phyloP scores from a whole-genome alignment of 495 filamentous ascomycete genomes.

The Penicillium parvum region DNA sequence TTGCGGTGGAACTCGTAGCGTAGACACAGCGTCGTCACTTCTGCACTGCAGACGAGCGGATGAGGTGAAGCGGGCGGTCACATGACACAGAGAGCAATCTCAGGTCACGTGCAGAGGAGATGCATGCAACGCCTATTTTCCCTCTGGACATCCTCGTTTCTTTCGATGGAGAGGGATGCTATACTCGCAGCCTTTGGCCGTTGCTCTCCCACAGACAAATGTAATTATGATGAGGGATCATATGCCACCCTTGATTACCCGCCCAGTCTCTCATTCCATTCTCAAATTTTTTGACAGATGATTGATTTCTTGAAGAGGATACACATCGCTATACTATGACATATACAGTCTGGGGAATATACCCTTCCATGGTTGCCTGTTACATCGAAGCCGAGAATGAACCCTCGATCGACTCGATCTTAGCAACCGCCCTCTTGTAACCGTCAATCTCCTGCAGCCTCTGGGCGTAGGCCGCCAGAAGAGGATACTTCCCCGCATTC shows the following conservation, averaged over 20 bases:
- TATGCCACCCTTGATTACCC: no score
- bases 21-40: constrained; percentile 5
- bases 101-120: neutral
- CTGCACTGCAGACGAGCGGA: neutral
- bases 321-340: neutral
- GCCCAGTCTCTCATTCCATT: no score
- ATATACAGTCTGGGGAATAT: neutral
- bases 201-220: no score
- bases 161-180: no score
- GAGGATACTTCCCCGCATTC: constrained; percentile 54
- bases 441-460: constrained; percentile 57
- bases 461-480: constrained; percentile 58
- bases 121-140: neutral
- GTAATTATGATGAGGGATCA: no score
- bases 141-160: no score
- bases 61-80: constrained; percentile 13
- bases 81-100: constrained; percentile 2
- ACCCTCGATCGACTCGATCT: constrained; percentile 59
- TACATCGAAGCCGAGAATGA: constrained; percentile 43
- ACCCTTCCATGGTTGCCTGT: neutral
- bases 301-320: neutral
- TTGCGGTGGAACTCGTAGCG: constrained; percentile 23
- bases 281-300: no score
- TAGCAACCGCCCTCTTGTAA: constrained; percentile 56
- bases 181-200: no score